Percentiles rank a stretch among this genome's conserved stretches.
Conservation (phyloP, 352 stramenopile genomes). For the Phytopythium boreale region DNA sequence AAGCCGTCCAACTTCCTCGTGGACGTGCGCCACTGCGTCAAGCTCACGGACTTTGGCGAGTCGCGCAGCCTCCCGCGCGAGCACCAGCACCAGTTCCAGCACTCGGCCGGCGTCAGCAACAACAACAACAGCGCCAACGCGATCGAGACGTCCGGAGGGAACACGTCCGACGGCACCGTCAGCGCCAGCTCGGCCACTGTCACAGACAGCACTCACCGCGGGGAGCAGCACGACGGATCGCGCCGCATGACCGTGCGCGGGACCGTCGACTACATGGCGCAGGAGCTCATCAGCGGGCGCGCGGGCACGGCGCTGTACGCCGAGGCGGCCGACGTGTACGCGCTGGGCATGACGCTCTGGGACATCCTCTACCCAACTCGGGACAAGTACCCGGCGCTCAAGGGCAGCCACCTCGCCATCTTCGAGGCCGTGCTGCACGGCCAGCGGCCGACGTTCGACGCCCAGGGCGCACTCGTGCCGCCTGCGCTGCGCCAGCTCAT, state of each 20-base stretch:
- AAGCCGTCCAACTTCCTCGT: slow-evolving; percentile 70
- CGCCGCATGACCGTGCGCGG: slow-evolving; percentile 63
- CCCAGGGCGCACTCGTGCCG: slow-evolving; percentile 13
- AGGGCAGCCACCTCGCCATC: slow-evolving; percentile 46
- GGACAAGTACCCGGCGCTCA: slow-evolving; percentile 53
- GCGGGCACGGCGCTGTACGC: slow-evolving; percentile 63
- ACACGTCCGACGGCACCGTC: slow-evolving; percentile 16
- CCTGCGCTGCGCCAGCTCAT: slow-evolving; percentile 46
- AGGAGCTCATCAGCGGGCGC: slow-evolving; percentile 74
- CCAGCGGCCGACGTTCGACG: slow-evolving; percentile 42
- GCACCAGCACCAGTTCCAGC: slow-evolving; percentile 1
- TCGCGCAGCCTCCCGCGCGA: slow-evolving; percentile 38
- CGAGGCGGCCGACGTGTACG: slow-evolving; percentile 71
- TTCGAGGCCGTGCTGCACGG: slow-evolving; percentile 66
- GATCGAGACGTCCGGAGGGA: background rate
- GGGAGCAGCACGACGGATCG: slow-evolving; percentile 3
- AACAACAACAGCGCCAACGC: background rate
- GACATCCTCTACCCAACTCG: slow-evolving; percentile 62
- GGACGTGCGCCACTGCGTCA: slow-evolving; percentile 43
- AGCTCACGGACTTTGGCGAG: slow-evolving; percentile 75
- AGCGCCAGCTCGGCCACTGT: slow-evolving; percentile 18
- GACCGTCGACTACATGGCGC: slow-evolving; percentile 82
- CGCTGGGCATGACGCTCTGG: slow-evolving; percentile 75
- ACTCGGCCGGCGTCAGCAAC: background rate
- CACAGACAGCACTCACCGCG: background rate